These are phyloP conservation scores for Aspergillus niger DNA, from an alignment of 2,329 filamentous ascomycete genomes.

Conservation along the genomic window DNA sequence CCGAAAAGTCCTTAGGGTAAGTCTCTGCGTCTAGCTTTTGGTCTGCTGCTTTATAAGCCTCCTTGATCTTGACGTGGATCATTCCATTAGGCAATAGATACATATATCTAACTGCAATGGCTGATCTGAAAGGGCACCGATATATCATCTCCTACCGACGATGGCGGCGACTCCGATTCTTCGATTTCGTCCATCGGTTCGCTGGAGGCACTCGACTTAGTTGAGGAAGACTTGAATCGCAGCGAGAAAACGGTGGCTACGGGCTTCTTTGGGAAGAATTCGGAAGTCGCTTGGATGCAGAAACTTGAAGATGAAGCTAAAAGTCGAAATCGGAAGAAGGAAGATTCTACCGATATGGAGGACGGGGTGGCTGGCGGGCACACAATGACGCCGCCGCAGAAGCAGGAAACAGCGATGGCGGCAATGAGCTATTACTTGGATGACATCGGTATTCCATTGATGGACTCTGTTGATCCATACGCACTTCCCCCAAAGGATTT, in stretches of 20 bases:
- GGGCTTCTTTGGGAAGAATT: constrained; percentile 48
- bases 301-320: constrained; percentile 35
- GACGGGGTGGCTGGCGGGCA: neutral
- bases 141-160: neutral
- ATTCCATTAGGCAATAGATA: neutral
- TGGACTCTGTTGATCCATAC: constrained; percentile 39
- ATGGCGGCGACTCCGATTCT: constrained; percentile 23
- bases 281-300: constrained; percentile 48
- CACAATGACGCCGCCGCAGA: constrained; percentile 1
- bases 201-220: constrained; percentile 42
- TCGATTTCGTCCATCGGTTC: constrained; percentile 38
- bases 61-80: neutral
- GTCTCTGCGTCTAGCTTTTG: neutral
- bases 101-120: neutral
- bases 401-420: constrained; percentile 24
- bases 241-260: constrained; percentile 37
- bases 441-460: constrained; percentile 38
- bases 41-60: constrained; percentile 7
- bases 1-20: constrained; percentile 29
- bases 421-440: constrained; percentile 44
- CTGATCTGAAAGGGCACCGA: neutral
- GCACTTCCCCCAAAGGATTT: constrained; percentile 38
- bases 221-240: constrained; percentile 46
- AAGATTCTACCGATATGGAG: constrained; percentile 5
- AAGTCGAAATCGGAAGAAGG: constrained; percentile 17